Percentiles rank a stretch among this genome's conserved stretches.
Conservation (phyloP, 306 rosid genomes). For the Crataegus laevigata region DNA sequence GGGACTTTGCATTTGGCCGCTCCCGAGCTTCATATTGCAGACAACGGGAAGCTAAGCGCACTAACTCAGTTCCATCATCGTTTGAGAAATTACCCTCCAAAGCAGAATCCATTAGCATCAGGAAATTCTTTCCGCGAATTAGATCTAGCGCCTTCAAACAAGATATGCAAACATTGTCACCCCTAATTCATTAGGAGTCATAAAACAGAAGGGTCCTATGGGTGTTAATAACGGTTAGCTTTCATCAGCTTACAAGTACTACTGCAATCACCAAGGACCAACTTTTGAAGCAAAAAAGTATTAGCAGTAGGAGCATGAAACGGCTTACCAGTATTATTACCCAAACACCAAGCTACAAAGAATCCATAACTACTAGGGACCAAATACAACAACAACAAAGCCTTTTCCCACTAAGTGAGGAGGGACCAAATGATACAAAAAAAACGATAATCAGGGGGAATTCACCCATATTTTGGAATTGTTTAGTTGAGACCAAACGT, state of each 20-base stretch:
- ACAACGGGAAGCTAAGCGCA: constrained; percentile 89
- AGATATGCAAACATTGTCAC: neutral
- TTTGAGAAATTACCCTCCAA: constrained; percentile 90
- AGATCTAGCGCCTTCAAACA: constrained; percentile 76
- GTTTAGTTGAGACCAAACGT: neutral
- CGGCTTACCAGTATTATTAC: neutral
- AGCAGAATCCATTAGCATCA: constrained; percentile 95
- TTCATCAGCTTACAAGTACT: neutral
- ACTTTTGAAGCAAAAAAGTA: neutral
- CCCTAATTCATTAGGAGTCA: neutral
- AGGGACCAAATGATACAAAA: neutral
- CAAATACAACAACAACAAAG: neutral
- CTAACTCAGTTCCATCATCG: constrained; percentile 93
- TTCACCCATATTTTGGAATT: neutral
- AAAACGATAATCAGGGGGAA: neutral
- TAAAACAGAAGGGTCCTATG: neutral
- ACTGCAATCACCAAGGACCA: neutral
- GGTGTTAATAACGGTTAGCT: neutral
- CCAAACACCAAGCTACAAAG: neutral
- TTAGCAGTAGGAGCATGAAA: neutral
- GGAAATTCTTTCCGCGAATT: constrained; percentile 84
- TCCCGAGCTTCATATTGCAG: constrained; percentile 95
- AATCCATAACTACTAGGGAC: neutral
- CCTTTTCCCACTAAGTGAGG: too few species aligned
- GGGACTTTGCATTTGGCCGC: constrained; percentile 92